These are phyloP conservation scores for Zea luxurians DNA, from an alignment of 176 grass and related monocot genomes.

Conservation along the genomic window DNA sequence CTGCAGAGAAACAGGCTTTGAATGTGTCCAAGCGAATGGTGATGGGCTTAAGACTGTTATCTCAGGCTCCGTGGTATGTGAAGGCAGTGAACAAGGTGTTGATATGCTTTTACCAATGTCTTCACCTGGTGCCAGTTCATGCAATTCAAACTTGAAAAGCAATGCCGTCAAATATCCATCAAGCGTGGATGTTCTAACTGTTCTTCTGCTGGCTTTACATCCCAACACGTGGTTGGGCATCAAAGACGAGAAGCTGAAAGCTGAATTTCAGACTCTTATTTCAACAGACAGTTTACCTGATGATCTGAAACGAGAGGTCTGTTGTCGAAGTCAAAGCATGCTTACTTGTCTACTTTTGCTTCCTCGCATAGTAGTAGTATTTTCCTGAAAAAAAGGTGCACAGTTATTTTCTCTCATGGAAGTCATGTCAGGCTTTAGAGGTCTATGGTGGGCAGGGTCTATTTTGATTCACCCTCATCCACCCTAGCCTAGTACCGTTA, in stretches of 20 bases:
- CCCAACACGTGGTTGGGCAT: constrained; percentile 57
- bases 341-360: constrained; percentile 37
- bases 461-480: background rate
- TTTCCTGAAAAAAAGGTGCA: background rate
- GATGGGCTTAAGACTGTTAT: constrained; percentile 50
- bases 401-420: constrained; percentile 8
- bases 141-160: constrained; percentile 36
- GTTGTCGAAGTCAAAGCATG: background rate
- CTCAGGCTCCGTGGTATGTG: constrained; percentile 49
- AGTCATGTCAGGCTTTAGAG: constrained; percentile 15
- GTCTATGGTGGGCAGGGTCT: background rate
- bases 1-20: constrained; percentile 63
- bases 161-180: constrained; percentile 53
- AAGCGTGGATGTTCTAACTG: constrained; percentile 58
- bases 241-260: constrained; percentile 48
- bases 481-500: background rate
- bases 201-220: constrained; percentile 78
- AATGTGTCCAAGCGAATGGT: constrained; percentile 47
- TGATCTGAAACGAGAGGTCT: constrained; percentile 75
- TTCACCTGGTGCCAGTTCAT: constrained; percentile 22
- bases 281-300: constrained; percentile 58
- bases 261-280: constrained; percentile 72
- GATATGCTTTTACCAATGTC: constrained; percentile 75
- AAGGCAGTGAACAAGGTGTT: constrained; percentile 56
- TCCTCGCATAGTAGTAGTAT: constrained; percentile 15